Conservation (phyloP, 106 monocot species). For the Alisma plantagoaquatica region DNA sequence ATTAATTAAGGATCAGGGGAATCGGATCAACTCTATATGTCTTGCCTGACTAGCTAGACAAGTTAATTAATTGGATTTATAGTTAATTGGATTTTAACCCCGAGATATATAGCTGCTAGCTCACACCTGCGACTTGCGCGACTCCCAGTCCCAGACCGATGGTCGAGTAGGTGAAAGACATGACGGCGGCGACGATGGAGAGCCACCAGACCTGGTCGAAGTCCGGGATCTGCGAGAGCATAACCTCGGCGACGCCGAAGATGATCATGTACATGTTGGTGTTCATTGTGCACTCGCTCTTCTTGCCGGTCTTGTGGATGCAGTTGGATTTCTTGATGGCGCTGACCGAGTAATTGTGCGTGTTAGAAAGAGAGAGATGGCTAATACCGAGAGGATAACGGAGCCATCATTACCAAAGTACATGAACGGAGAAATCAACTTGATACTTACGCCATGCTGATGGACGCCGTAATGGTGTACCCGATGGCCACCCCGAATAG, state of each 20-base stretch:
- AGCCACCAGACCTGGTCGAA: slow-evolving; percentile 68
- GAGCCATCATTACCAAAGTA: too few relatives aligned
- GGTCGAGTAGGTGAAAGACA: slow-evolving; percentile 63
- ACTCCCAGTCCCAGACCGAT: slow-evolving; percentile 43
- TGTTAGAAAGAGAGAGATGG: too few relatives aligned
- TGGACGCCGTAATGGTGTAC: slow-evolving; percentile 2
- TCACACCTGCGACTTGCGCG: slow-evolving; percentile 39
- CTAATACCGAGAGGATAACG: too few relatives aligned
- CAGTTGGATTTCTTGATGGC: slow-evolving; percentile 60
- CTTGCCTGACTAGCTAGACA: too few relatives aligned
- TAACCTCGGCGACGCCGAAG: slow-evolving; percentile 37
- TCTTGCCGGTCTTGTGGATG: slow-evolving; percentile 22
- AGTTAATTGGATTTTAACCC: too few relatives aligned
- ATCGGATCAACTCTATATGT: too few relatives aligned
- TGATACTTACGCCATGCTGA: slow-evolving; percentile 2
- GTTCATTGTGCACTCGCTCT: slow-evolving; percentile 24
- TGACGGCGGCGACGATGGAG: slow-evolving; percentile 54
- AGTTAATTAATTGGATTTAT: too few relatives aligned
- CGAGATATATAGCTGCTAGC: too few relatives aligned
- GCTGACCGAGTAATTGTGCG: too few relatives aligned
- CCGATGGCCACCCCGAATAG: slow-evolving; percentile 3
- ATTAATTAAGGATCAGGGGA: too few relatives aligned
- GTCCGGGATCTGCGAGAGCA: slow-evolving; percentile 58
- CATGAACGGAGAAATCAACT: too few relatives aligned
- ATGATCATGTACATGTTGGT: slow-evolving; percentile 59